phyloP scores from a whole-genome alignment of 768 basidiomycete species.

The Mycena amicta region DNA sequence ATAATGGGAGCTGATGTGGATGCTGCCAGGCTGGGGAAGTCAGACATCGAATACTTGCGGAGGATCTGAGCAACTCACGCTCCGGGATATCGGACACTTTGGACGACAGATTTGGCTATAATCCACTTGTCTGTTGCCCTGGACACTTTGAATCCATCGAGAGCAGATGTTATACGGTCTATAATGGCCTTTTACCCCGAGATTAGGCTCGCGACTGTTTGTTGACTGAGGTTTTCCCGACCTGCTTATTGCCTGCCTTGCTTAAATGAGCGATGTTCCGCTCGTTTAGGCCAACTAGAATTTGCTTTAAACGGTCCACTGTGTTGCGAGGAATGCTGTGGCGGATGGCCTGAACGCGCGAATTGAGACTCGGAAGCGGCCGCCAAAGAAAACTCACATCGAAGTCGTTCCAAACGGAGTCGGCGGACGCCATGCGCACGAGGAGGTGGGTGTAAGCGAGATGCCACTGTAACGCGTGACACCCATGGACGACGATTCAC shows the following conservation, averaged over 20 bases:
- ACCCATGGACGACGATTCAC: slow-evolving; percentile 52
- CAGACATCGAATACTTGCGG: slow-evolving; percentile 3
- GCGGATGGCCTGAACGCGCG: slow-evolving; percentile 56
- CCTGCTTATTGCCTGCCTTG: slow-evolving; percentile 86
- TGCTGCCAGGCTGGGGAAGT: slow-evolving; percentile 12
- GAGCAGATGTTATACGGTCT: slow-evolving; percentile 62
- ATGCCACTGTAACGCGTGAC: background rate
- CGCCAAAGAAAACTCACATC: slow-evolving; percentile 51
- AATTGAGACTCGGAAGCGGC: slow-evolving; percentile 19
- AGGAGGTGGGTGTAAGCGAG: background rate
- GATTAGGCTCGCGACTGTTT: background rate
- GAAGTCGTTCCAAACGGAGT: slow-evolving; percentile 67
- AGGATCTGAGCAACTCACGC: slow-evolving; percentile 49
- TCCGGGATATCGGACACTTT: slow-evolving; percentile 66
- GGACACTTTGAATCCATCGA: slow-evolving; percentile 62
- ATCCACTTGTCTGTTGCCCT: slow-evolving; percentile 67
- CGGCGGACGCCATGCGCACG: slow-evolving; percentile 58
- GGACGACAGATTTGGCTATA: slow-evolving; percentile 66
- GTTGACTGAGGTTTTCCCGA: background rate
- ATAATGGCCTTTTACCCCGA: slow-evolving; percentile 52
- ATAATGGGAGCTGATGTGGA: slow-evolving; percentile 11
- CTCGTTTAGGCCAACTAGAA: slow-evolving; percentile 76
- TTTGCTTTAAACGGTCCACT: slow-evolving; percentile 84
- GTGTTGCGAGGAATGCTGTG: slow-evolving; percentile 76
- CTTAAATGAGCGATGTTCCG: slow-evolving; percentile 68